Base-by-base conservation (phyloP, 331 rosid genomes). In the Rhamnella rubrinervis region DNA sequence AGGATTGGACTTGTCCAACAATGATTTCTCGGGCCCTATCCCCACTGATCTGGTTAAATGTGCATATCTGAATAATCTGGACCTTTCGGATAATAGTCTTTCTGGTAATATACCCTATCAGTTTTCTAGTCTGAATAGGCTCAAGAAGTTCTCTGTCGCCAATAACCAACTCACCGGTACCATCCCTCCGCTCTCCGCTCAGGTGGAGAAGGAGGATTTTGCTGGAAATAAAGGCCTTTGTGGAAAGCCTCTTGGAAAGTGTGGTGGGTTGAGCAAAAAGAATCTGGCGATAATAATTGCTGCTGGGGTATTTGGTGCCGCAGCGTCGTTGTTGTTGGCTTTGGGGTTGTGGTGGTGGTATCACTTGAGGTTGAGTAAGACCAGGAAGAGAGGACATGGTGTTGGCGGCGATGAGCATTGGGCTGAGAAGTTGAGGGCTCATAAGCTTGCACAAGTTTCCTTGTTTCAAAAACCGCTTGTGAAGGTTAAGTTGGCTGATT, bases 281-380 rank as follows among this genome's bases (percentile, higher is more conserved):
- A 93, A 75, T 76, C 87, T 93, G 56, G 93, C 96, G 19, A 89
- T 93, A 58, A 93, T 91, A 39, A 74, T 93, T 19, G 95, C 98
- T 46, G 97, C 97, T 11, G 97, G 97, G 37, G 92, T 93, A 20
- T 88, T 93, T 75, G 96, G 98, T 21, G 97, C 97, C 4, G 96
- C 96, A 19, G 93, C 81, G 62, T 88, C 96, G 6, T 70, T 93
- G 81, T 65, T 93, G 23, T 50, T 87, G 68, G 93, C 88, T 67
- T 84, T 91, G 71, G 98, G 98, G 55, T 23, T 93, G 46, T 93
- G 96, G 97, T 93, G 98, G 98, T 91, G 96, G 96, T 88, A 80
- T 62, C 95, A 88, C 75, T 66, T 88, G 79, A 85, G 91, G 78
- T 40, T 70, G 72, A 63, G 70, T 51, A 73, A 63, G 83, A 74